Evolutionary conservation across 345 rosid species (phyloP).

Genomic region (Clarkia xantiana): DNA sequence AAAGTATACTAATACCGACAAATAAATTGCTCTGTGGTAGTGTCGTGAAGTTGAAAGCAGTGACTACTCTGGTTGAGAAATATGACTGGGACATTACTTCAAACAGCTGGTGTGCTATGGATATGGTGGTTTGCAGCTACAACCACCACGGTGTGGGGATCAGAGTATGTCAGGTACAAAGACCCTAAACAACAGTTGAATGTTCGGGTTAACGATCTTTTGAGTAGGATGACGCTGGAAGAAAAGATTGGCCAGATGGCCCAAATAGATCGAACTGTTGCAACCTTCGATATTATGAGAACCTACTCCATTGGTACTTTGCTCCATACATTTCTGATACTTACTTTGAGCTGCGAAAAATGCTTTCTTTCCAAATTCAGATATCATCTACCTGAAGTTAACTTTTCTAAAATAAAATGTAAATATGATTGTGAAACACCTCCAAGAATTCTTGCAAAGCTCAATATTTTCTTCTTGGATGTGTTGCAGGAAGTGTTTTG

Average conservation of each 20-base stretch:
- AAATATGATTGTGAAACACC: no score
- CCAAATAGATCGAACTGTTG: constrained; percentile 6
- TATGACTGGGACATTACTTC: constrained; percentile 3
- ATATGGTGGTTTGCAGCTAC: constrained; percentile 5
- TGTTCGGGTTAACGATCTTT: constrained; percentile 5
- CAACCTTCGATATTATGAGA: constrained; percentile 7
- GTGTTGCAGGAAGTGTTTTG: constrained; percentile 50
- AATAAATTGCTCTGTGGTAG: not conserved
- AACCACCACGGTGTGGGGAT: not conserved
- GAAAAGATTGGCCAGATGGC: constrained; percentile 38
- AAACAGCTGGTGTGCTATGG: constrained; percentile 1
- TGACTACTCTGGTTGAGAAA: not conserved
- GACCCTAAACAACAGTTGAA: constrained; percentile 1
- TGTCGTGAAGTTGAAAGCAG: not conserved
- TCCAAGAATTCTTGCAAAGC: no score
- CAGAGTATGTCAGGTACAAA: constrained; percentile 3
- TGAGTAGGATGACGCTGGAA: constrained; percentile 6
- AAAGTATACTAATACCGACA: no score
- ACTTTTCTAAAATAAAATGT: no score
- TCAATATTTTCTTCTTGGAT: not conserved
- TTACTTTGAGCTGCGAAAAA: no score
- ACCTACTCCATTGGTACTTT: constrained; percentile 6
- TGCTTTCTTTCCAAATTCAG: no score
- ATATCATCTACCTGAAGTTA: no score
- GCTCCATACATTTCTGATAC: no score